Base-by-base conservation (phyloP, 805 yeast species). In the Sugiyamaella boreocaroliniensis region DNA sequence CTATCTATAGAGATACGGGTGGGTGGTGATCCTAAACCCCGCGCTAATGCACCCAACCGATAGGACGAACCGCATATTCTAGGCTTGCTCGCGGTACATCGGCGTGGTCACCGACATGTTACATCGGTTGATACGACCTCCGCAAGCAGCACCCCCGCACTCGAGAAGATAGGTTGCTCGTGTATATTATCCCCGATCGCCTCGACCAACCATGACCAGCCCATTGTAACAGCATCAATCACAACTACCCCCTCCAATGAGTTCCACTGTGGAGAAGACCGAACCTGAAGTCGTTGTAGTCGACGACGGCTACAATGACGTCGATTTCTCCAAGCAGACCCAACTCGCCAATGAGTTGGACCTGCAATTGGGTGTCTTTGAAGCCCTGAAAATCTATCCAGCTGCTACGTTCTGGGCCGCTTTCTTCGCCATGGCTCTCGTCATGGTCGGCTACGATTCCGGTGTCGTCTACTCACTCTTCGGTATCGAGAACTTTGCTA, bases 401-500 rank as follows among this genome's bases (percentile, higher is more conserved):
- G 68, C 64, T 52, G 80, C 80, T 14, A 71, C 71, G 20, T 58
- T 70, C 55, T 77, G 81, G 81, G 72, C 79, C 2, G 55, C 73
- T 19, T 63, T 76, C 40, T 62, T 76, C 44, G 70, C 78, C 7
- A 57, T 73, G 7, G 72, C 76, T 29, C 65, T 77, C 52, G 61
- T 76, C 50, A 75, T 75, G 79, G 78, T 73, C 53, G 80, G 80
- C 32, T 76, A 73, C 63, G 80, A 76, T 58, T 64, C 69, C 18
- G 68, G 67, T 47, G 63, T 77, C 48, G 64, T 76, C 49, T 58
- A 62, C 44, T 65, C 76, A 2, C 71, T 77, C 60, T 76, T 67
- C 62, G 78, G 74, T 5, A 68, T 74, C 60, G 76, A 77, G 2
- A 69, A 74, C 20, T 77, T 77, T 55, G 64, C 64, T 40, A 59